Evolutionary conservation across 2,329 filamentous ascomycete genomes (phyloP).

Genomic region (Xylogone sp.): DNA sequence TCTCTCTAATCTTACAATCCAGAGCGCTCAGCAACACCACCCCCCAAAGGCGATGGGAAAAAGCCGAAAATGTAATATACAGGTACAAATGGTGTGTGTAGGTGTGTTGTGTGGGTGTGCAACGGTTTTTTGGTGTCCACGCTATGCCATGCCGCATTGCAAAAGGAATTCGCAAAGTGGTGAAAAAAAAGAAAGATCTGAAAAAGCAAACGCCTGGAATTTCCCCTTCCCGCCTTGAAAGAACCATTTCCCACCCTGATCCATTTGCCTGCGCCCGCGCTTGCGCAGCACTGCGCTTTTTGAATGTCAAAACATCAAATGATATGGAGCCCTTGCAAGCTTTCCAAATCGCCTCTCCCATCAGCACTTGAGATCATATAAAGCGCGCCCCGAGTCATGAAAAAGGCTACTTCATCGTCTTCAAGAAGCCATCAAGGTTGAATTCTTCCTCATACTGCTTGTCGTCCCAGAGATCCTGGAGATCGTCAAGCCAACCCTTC

Average conservation of each 20-base stretch:
- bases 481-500: constrained; percentile 91
- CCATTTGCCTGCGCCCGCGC: not conserved
- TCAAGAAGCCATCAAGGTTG: constrained; percentile 90
- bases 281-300: not conserved
- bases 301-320: not conserved
- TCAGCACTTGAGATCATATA: not conserved
- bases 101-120: too few species aligned
- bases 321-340: not conserved
- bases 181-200: too few species aligned
- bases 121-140: not conserved
- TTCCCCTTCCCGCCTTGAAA: not conserved
- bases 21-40: not conserved
- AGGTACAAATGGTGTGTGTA: too few species aligned
- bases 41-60: too few species aligned
- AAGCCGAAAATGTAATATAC: not conserved
- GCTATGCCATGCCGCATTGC: not conserved
- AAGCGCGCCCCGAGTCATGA: not conserved
- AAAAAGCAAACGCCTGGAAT: not conserved
- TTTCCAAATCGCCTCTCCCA: not conserved
- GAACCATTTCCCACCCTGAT: not conserved
- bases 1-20: not conserved
- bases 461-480: constrained; percentile 96
- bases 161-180: too few species aligned
- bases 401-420: constrained; percentile 70
- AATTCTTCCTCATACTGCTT: constrained; percentile 98